Conservation (phyloP, 2,329 filamentous ascomycete genomes). For the Ophiostoma perfectum region DNA sequence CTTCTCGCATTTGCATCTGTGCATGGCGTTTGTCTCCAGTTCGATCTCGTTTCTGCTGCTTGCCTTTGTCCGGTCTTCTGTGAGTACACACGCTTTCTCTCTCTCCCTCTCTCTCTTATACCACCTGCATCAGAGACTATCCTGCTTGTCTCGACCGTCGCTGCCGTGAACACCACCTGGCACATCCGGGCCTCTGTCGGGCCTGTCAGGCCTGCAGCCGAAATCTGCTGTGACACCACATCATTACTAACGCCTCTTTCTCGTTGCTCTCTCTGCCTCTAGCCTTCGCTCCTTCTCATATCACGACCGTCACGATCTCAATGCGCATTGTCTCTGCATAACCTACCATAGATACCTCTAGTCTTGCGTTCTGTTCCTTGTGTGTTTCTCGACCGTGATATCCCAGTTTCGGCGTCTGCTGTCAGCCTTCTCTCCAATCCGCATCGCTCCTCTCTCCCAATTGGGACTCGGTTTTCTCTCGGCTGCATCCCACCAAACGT, state of each 20-base stretch:
- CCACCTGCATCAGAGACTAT: background rate
- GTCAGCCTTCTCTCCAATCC: background rate
- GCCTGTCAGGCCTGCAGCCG: conserved; percentile 14
- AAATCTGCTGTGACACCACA: conserved; percentile 18
- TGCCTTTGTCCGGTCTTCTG: background rate
- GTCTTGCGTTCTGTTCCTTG: conserved; percentile 16
- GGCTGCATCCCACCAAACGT: background rate
- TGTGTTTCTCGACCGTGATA: background rate
- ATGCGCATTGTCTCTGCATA: conserved; percentile 20
- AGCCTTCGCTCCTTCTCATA: conserved; percentile 12
- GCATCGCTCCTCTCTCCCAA: background rate
- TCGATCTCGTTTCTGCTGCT: background rate
- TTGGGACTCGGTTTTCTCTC: background rate
- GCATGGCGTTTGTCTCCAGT: background rate
- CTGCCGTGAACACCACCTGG: background rate
- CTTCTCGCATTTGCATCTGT: background rate
- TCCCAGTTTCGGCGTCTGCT: background rate
- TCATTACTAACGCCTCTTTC: conserved; percentile 17
- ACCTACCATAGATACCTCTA: conserved; percentile 18
- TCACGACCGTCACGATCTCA: conserved; percentile 22
- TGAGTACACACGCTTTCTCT: background rate
- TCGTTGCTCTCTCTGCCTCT: conserved; percentile 8
- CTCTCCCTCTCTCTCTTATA: background rate
- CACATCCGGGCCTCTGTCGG: background rate
- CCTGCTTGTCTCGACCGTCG: background rate